These are phyloP conservation scores for Arthrobotrys sphaeroides DNA, from an alignment of 2,329 filamentous ascomycete genomes.

Conservation along the genomic window DNA sequence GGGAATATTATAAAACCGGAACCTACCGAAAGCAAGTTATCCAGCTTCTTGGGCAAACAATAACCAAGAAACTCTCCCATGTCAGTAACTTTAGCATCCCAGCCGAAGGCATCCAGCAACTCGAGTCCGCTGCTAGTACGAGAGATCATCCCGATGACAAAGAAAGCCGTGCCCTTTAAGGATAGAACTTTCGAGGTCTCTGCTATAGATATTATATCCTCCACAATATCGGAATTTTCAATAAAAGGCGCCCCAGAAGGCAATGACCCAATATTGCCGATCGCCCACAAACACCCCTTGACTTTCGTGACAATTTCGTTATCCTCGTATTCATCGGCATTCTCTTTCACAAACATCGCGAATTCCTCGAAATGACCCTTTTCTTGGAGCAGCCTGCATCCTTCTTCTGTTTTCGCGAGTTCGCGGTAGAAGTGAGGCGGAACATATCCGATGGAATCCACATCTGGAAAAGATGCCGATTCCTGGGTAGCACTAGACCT, in stretches of 20 bases:
- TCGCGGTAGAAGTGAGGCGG: conserved; percentile 99
- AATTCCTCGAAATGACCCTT: conserved; percentile 98
- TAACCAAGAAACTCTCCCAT: conserved; percentile 85
- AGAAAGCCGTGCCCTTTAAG: conserved; percentile 93
- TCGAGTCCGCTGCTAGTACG: conserved; percentile 90
- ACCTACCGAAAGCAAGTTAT: conserved; percentile 77
- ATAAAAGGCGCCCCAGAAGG: conserved; percentile 94
- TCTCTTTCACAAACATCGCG: conserved; percentile 83
- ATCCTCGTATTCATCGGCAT: conserved; percentile 85
- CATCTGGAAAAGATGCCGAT: conserved; percentile 67
- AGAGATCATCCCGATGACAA: conserved; percentile 90
- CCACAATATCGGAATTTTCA: conserved; percentile 87
- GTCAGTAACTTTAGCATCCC: conserved; percentile 88
- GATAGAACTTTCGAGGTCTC: conserved; percentile 89
- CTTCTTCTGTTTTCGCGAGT: conserved; percentile 88
- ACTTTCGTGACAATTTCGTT: conserved; percentile 87
- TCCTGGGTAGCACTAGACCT: conserved; percentile 66
- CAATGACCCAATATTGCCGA: conserved; percentile 98
- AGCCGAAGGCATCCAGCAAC: conserved; percentile 86
- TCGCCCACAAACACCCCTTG: conserved; percentile 96
- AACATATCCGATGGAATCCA: conserved; percentile 70
- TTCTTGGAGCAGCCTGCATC: conserved; percentile 85
- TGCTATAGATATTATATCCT: conserved; percentile 86
- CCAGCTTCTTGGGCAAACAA: conserved; percentile 82
- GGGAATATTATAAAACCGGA: conserved; percentile 9